phyloP scores from a whole-genome alignment of 257 asterid genomes.

The Plectranthus barbatus region DNA sequence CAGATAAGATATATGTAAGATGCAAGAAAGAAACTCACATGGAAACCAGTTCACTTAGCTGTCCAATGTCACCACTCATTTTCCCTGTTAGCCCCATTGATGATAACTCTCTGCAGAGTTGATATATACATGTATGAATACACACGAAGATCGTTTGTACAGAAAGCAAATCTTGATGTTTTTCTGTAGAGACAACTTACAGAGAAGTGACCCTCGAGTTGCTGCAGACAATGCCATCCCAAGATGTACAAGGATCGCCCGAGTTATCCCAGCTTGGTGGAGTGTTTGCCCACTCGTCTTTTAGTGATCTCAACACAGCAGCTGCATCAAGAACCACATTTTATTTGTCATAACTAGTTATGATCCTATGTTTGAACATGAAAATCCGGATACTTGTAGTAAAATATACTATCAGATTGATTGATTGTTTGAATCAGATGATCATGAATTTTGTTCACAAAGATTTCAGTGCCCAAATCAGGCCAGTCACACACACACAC shows the following conservation, averaged over 20 bases:
- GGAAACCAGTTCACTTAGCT: slow-evolving; percentile 58
- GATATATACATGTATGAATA: background rate
- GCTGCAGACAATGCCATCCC: slow-evolving; percentile 85
- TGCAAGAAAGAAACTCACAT: slow-evolving; percentile 43
- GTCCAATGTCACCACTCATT: slow-evolving; percentile 79
- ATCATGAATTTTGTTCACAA: background rate
- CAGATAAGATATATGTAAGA: background rate
- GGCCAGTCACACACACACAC: too few relatives aligned
- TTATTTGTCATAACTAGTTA: background rate
- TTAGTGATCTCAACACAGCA: slow-evolving; percentile 64
- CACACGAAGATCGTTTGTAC: too few relatives aligned
- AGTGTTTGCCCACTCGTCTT: slow-evolving; percentile 62
- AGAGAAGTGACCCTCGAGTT: slow-evolving; percentile 63
- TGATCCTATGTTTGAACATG: slow-evolving; percentile 8
- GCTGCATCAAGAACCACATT: slow-evolving; percentile 30
- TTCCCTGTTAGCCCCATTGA: slow-evolving; percentile 73
- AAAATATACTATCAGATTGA: background rate
- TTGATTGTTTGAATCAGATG: too few relatives aligned
- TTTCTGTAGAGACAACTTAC: slow-evolving; percentile 24
- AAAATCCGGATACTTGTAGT: background rate
- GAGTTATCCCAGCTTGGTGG: slow-evolving; percentile 77
- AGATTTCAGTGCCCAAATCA: too few relatives aligned
- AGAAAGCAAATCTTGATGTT: background rate
- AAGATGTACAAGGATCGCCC: slow-evolving; percentile 64
- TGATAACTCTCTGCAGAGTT: slow-evolving; percentile 59